Conservation (phyloP, 176 grass and related monocot species). For the Oryza brachyantha region DNA sequence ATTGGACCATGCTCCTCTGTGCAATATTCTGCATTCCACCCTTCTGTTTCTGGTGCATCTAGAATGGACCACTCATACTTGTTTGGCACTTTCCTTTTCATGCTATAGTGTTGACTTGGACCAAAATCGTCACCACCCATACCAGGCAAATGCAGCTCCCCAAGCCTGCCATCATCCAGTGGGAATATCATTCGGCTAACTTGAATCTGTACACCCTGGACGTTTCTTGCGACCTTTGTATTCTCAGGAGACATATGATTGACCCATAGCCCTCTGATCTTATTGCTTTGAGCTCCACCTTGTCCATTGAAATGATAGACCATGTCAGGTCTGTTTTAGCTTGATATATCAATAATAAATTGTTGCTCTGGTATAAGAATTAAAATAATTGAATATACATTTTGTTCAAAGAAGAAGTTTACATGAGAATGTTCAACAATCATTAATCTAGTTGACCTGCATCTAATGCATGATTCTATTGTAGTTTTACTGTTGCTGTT, state of each 20-base stretch:
- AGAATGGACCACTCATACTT: conserved; percentile 95
- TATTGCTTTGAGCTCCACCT: conserved; percentile 59
- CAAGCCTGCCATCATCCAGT: conserved; percentile 87
- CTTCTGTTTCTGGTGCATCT: conserved; percentile 91
- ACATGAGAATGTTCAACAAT: not conserved
- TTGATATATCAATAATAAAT: conserved; percentile 4
- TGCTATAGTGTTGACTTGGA: conserved; percentile 48
- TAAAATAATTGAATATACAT: not conserved
- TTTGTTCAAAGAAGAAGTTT: not conserved
- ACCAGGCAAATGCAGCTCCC: conserved; percentile 83
- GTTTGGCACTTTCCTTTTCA: conserved; percentile 65
- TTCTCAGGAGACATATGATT: conserved; percentile 72
- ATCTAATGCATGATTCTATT: not conserved
- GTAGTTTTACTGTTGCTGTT: not conserved
- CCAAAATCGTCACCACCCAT: conserved; percentile 63
- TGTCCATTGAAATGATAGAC: conserved; percentile 30
- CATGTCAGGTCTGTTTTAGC: conserved; percentile 16
- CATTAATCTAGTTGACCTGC: not conserved
- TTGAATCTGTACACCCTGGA: conserved; percentile 71
- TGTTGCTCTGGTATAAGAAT: conserved; percentile 2
- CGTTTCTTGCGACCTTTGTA: conserved; percentile 65
- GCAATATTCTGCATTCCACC: conserved; percentile 98
- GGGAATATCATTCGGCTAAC: conserved; percentile 67
- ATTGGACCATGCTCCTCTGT: conserved; percentile 76
- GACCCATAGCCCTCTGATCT: conserved; percentile 63